phyloP scores from a whole-genome alignment of 202 grass and related monocot species.

The Digitaria exilis region DNA sequence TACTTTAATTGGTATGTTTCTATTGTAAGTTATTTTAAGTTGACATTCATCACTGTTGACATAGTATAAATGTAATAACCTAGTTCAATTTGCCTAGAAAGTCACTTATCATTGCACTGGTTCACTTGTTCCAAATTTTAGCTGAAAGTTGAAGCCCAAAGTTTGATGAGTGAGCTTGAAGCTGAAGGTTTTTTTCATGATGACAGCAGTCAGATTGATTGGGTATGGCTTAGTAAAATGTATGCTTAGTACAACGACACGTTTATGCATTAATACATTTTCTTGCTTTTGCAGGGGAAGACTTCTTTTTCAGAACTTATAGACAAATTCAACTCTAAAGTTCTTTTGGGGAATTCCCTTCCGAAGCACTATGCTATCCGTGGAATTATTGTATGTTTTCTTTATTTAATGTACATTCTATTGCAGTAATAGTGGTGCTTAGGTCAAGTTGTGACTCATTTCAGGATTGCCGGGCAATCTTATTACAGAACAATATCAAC shows the following conservation, averaged over 20 bases:
- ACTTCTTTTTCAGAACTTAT: background rate
- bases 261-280: background rate
- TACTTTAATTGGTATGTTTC: too few species aligned
- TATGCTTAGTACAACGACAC: too few species aligned
- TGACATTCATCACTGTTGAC: too few species aligned
- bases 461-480: too few species aligned
- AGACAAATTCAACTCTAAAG: background rate
- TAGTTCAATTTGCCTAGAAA: too few species aligned
- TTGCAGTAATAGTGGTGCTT: too few species aligned
- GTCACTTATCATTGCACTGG: too few species aligned
- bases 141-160: background rate
- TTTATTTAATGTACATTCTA: too few species aligned
- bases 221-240: background rate
- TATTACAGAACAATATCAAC: too few species aligned
- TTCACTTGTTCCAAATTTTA: background rate
- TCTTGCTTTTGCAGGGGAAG: background rate
- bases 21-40: too few species aligned
- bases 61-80: too few species aligned
- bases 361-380: background rate
- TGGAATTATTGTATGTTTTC: background rate
- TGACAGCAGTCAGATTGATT: background rate
- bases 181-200: background rate
- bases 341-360: background rate
- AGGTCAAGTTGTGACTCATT: too few species aligned
- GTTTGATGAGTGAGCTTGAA: slow-evolving; percentile 1